Conservation (phyloP, 2,329 filamentous ascomycete genomes). For the Aschersonia sp. region DNA sequence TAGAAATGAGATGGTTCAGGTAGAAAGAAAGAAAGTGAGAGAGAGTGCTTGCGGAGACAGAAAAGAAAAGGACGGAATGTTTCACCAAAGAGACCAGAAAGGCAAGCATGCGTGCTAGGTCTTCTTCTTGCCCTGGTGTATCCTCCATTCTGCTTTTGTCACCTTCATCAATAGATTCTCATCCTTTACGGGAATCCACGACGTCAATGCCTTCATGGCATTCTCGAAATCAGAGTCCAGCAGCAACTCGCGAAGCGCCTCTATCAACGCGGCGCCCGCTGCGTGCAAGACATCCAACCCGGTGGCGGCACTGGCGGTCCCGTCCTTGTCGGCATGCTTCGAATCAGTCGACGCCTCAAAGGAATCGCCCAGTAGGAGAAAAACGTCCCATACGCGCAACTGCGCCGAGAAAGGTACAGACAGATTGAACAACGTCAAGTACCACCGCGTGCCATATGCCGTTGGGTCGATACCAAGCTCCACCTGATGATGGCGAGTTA, state of each 20-base stretch:
- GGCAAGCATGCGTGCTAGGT: constrained; percentile 17
- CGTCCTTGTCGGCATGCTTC: constrained; percentile 3
- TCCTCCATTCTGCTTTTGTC: constrained; percentile 74
- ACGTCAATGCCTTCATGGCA: constrained; percentile 92
- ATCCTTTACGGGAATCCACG: constrained; percentile 86
- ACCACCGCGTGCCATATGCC: constrained; percentile 95
- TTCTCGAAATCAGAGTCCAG: constrained; percentile 94
- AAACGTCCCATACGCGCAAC: constrained; percentile 93
- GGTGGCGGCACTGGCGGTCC: constrained; percentile 7
- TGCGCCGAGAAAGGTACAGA: constrained; percentile 90
- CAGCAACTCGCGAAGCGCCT: constrained; percentile 77
- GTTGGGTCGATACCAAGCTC: constrained; percentile 73
- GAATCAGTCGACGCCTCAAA: background rate
- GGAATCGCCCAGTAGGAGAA: constrained; percentile 66
- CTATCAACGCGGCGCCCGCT: constrained; percentile 76
- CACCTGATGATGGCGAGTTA: constrained; percentile 27
- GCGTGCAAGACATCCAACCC: constrained; percentile 84
- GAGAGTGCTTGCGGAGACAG: constrained; percentile 1
- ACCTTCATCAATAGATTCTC: constrained; percentile 89
- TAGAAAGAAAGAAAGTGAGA: constrained; percentile 8
- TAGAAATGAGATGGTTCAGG: no score
- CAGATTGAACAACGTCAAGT: constrained; percentile 93
- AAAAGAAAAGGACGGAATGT: constrained; percentile 4
- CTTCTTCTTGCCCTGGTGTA: constrained; percentile 34
- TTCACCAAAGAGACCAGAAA: constrained; percentile 10